phyloP scores from a whole-genome alignment of 2,329 filamentous ascomycete genomes.

The Fusarium penzigii region DNA sequence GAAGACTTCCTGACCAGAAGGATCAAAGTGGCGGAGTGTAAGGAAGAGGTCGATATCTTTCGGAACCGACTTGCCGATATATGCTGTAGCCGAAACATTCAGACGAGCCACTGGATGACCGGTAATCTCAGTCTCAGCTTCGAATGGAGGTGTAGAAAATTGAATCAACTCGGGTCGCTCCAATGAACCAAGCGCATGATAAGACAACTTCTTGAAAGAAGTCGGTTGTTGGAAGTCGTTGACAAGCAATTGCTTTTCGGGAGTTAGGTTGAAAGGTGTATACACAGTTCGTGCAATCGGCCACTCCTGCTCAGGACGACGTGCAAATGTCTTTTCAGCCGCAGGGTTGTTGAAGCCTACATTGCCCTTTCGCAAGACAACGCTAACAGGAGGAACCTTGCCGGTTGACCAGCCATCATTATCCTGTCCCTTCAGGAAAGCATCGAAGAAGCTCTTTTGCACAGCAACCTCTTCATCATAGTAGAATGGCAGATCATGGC shows the following conservation, averaged over 20 bases:
- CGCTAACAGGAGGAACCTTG: constrained; percentile 59
- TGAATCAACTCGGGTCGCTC: constrained; percentile 55
- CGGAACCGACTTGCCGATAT: constrained; percentile 37
- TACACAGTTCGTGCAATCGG: constrained; percentile 67
- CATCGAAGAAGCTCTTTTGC: constrained; percentile 68
- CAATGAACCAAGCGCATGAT: constrained; percentile 59
- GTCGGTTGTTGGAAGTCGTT: constrained; percentile 9
- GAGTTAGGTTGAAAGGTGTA: constrained; percentile 59
- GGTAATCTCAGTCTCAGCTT: constrained; percentile 67
- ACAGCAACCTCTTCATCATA: constrained; percentile 68
- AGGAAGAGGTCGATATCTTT: constrained; percentile 65
- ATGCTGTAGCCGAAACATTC: constrained; percentile 63
- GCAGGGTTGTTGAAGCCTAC: constrained; percentile 66
- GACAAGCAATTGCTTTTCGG: constrained; percentile 40
- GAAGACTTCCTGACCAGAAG: constrained; percentile 56
- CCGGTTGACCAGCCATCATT: constrained; percentile 60
- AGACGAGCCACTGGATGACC: constrained; percentile 67
- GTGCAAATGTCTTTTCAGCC: constrained; percentile 55
- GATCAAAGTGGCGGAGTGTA: constrained; percentile 59
- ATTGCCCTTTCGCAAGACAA: constrained; percentile 66
- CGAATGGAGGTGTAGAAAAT: constrained; percentile 60
- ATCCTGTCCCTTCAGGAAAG: constrained; percentile 70
- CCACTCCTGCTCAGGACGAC: constrained; percentile 63
- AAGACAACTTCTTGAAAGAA: constrained; percentile 47
- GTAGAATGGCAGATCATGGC: constrained; percentile 74